These are phyloP conservation scores for Capronia epimyces DNA, from an alignment of 2,329 filamentous ascomycete genomes.

Conservation along the genomic window DNA sequence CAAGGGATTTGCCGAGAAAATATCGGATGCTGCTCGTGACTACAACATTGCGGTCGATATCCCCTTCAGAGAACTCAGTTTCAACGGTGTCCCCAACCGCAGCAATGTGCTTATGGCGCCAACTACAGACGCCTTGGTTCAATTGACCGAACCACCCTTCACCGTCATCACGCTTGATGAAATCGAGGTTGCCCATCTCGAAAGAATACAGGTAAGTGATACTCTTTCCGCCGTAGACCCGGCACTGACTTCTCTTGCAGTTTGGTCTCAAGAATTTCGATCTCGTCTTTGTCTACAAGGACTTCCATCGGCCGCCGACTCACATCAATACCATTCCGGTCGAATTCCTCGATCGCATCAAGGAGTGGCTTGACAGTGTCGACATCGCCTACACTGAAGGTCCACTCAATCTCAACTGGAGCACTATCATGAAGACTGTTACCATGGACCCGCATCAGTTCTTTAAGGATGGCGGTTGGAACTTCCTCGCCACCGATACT, in stretches of 20 bases:
- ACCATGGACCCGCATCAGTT: slow-evolving; percentile 89
- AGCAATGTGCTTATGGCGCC: slow-evolving; percentile 95
- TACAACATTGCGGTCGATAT: slow-evolving; percentile 92
- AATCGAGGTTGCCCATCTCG: slow-evolving; percentile 91
- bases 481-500: slow-evolving; percentile 79
- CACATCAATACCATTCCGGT: slow-evolving; percentile 99
- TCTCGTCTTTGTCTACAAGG: slow-evolving; percentile 96
- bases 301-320: slow-evolving; percentile 81
- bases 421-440: slow-evolving; percentile 98
- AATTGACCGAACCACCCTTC: slow-evolving; percentile 94
- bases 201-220: slow-evolving; percentile 65
- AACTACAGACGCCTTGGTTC: slow-evolving; percentile 92
- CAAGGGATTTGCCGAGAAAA: slow-evolving; percentile 94
- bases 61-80: slow-evolving; percentile 91
- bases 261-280: slow-evolving; percentile 99
- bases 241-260: slow-evolving; percentile 39
- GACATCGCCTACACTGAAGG: slow-evolving; percentile 94
- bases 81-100: slow-evolving; percentile 92
- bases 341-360: slow-evolving; percentile 87
- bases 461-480: slow-evolving; percentile 93
- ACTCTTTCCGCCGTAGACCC: not conserved
- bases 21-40: slow-evolving; percentile 87
- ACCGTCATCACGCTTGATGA: slow-evolving; percentile 92
- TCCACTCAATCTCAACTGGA: slow-evolving; percentile 96
- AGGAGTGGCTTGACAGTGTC: slow-evolving; percentile 94